A percentile compares a stretch with the other conserved stretches of the same genome.
These are phyloP conservation scores for Aspergillus cejpii DNA, from an alignment of 2,329 filamentous ascomycete genomes.

Conservation along the genomic window DNA sequence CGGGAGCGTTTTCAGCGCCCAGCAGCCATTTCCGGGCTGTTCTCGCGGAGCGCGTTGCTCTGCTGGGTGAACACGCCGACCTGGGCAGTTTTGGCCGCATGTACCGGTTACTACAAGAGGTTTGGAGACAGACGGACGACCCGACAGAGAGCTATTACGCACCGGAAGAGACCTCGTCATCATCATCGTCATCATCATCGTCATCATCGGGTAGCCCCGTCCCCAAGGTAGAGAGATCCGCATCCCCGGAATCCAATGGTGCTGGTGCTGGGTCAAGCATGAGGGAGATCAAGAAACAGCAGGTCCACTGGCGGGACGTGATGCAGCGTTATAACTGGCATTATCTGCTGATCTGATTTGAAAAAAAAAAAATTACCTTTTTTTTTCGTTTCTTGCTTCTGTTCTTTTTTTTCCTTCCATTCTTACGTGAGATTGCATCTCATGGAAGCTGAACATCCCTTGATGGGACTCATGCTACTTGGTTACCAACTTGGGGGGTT, in stretches of 20 bases:
- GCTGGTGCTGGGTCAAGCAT: conserved; percentile 6
- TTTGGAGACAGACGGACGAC: conserved; percentile 71
- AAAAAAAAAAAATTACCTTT: background rate
- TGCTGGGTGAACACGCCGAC: conserved; percentile 68
- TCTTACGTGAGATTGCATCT: conserved; percentile 14
- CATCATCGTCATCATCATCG: conserved; percentile 2
- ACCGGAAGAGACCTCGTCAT: conserved; percentile 8
- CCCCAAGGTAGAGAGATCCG: conserved; percentile 17
- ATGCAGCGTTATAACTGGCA: conserved; percentile 91
- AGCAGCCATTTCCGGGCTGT: conserved; percentile 69
- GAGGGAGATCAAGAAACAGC: conserved; percentile 42
- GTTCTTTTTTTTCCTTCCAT: background rate
- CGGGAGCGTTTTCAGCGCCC: conserved; percentile 68
- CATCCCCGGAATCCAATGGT: conserved; percentile 11
- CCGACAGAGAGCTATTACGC: conserved; percentile 20
- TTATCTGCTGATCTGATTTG: conserved; percentile 71
- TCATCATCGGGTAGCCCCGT: conserved; percentile 10
- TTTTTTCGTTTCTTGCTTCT: conserved; percentile 1
- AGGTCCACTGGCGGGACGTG: conserved; percentile 89
- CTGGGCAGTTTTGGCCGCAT: conserved; percentile 84
- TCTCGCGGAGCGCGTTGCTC: conserved; percentile 66
- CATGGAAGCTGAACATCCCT: conserved; percentile 13
- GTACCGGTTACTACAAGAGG: conserved; percentile 67
- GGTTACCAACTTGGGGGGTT: conserved; percentile 15
- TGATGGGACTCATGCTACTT: conserved; percentile 18